phyloP scores from a whole-genome alignment of 805 yeast genomes.

The Candida bentonensis region DNA sequence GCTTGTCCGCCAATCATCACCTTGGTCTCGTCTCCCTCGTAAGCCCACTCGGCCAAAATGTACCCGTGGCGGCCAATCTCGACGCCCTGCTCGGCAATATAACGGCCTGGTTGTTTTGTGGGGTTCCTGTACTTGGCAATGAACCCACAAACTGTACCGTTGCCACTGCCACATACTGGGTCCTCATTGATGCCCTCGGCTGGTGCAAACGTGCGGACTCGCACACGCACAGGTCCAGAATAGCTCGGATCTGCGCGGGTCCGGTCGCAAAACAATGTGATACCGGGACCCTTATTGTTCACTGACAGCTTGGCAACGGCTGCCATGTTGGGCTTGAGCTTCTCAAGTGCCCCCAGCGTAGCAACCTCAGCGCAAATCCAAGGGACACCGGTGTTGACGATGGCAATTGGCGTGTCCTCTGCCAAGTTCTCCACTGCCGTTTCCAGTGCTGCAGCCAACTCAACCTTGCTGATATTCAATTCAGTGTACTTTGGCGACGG shows the following conservation, averaged over 20 bases:
- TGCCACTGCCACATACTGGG: slow-evolving; percentile 11
- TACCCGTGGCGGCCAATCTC: slow-evolving; percentile 9
- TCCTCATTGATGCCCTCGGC: slow-evolving; percentile 3
- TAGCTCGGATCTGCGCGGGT: slow-evolving; percentile 3
- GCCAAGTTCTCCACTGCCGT: neutral
- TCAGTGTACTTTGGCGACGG: neutral
- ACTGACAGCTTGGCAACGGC: slow-evolving; percentile 2
- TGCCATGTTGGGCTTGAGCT: slow-evolving; percentile 2
- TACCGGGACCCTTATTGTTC: slow-evolving; percentile 5
- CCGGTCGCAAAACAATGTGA: slow-evolving; percentile 5
- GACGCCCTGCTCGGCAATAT: slow-evolving; percentile 10
- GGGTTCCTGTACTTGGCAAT: slow-evolving; percentile 7
- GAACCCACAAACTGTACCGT: slow-evolving; percentile 9
- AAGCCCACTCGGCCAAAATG: slow-evolving; percentile 6
- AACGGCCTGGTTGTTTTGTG: slow-evolving; percentile 1
- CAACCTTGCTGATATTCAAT: neutral
- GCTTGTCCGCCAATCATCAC: neutral
- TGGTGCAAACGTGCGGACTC: slow-evolving; percentile 10
- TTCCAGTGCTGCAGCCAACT: neutral
- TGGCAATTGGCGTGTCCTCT: neutral
- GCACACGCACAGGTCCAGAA: neutral
- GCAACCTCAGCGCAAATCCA: slow-evolving; percentile 6
- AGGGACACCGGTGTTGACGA: slow-evolving; percentile 7
- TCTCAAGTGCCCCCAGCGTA: slow-evolving; percentile 3
- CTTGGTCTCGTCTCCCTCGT: neutral